These are phyloP conservation scores for Fragaria iinumae DNA, from an alignment of 306 rosid genomes.

Conservation along the genomic window DNA sequence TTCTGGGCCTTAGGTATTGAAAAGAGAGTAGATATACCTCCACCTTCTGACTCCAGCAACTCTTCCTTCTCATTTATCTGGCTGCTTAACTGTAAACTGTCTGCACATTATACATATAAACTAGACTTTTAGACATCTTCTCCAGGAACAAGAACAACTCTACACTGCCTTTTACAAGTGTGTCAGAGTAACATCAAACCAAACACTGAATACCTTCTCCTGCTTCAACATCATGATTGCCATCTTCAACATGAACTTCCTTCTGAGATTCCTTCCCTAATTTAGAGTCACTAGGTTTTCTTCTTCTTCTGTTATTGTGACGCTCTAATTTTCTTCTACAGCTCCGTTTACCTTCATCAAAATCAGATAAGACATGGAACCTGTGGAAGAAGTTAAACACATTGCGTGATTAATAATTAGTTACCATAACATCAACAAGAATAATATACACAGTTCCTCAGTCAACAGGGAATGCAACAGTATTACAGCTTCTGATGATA, in stretches of 20 bases:
- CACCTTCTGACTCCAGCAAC: conserved; percentile 56
- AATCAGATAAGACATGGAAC: conserved; percentile 81
- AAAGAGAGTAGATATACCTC: conserved; percentile 32
- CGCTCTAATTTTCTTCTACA: conserved; percentile 93
- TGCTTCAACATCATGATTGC: conserved; percentile 40
- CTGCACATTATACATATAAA: conserved; percentile 38
- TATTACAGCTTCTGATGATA: not conserved
- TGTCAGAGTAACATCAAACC: not conserved
- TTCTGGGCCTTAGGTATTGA: conserved; percentile 53
- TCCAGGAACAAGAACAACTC: conserved; percentile 18
- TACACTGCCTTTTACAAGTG: not conserved
- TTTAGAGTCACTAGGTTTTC: conserved; percentile 56
- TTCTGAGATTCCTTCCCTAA: conserved; percentile 48
- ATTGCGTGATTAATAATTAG: not conserved
- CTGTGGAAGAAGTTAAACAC: conserved; percentile 38
- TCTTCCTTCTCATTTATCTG: conserved; percentile 47
- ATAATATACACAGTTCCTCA: not conserved
- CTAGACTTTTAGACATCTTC: conserved; percentile 18
- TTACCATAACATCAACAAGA: not conserved
- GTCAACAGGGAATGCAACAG: not conserved
- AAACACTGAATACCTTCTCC: conserved; percentile 53
- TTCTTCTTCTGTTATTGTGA: conserved; percentile 82
- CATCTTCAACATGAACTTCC: conserved; percentile 48
- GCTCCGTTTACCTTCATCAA: conserved; percentile 96
- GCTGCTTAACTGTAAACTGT: conserved; percentile 44